phyloP scores from a whole-genome alignment of 2,329 filamentous ascomycete genomes.

The Aspergillus eucalypticola region DNA sequence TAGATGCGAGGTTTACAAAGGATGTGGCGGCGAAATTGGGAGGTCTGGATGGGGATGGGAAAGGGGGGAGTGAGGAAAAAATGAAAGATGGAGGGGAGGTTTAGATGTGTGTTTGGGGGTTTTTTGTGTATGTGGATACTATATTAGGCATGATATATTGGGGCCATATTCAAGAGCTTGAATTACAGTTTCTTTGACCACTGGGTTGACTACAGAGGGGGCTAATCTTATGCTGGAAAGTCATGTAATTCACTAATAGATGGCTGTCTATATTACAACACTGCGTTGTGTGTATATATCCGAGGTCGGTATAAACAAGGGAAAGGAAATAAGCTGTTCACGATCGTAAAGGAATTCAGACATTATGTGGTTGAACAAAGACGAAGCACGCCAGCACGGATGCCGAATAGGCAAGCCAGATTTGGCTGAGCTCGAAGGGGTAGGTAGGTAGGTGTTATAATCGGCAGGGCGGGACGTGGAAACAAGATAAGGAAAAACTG shows the following conservation, averaged over 20 bases:
- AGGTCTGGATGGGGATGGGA: no score
- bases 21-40: background rate
- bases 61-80: background rate
- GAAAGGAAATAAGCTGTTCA: background rate
- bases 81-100: background rate
- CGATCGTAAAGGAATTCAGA: background rate
- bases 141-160: no score
- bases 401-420: background rate
- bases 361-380: background rate
- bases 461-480: background rate
- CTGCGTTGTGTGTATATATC: constrained; percentile 1
- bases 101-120: background rate
- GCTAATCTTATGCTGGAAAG: background rate
- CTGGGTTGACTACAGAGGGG: background rate
- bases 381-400: background rate
- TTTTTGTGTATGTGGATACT: no score
- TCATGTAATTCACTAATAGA: background rate
- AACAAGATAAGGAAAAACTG: background rate
- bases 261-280: constrained; percentile 6
- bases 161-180: no score
- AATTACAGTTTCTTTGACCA: no score
- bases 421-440: background rate
- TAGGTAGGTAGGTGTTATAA: background rate
- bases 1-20: background rate
- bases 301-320: background rate